A percentile compares a stretch with the other conserved stretches of the same genome.
These are phyloP conservation scores for Triglochin maritima DNA, from an alignment of 106 monocot genomes.

Conservation along the genomic window DNA sequence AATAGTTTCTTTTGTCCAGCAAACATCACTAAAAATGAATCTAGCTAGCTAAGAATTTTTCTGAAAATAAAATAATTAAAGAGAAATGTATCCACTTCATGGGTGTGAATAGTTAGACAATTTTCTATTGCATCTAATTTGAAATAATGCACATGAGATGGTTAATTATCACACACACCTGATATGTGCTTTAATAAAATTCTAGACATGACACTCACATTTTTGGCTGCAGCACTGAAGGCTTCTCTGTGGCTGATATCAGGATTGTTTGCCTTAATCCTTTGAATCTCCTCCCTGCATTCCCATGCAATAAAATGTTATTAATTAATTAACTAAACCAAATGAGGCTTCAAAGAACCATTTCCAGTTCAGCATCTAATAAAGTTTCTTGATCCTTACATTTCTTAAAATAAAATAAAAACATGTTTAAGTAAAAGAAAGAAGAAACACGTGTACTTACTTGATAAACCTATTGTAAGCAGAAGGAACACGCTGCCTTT, in stretches of 20 bases:
- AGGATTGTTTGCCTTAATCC: conserved; percentile 86
- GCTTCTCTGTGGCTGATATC: conserved; percentile 93
- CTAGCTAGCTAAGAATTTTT: too few species aligned
- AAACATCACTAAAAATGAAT: too few species aligned
- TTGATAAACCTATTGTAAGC: conserved; percentile 93
- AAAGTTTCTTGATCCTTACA: too few species aligned
- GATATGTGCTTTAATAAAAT: too few species aligned
- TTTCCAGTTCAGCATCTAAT: not conserved
- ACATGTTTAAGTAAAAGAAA: not conserved
- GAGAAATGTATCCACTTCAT: too few species aligned
- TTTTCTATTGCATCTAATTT: too few species aligned
- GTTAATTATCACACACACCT: too few species aligned
- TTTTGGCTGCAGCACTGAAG: conserved; percentile 92
- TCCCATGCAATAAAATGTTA: not conserved
- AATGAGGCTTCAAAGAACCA: not conserved
- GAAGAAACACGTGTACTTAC: conserved; percentile 22
- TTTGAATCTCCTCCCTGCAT: conserved; percentile 80
- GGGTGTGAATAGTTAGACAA: too few species aligned
- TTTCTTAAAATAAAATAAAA: not conserved
- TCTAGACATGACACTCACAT: conserved; percentile 29
- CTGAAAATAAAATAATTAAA: too few species aligned
- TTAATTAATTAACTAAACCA: not conserved
- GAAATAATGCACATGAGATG: too few species aligned
- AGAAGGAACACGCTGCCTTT: conserved; percentile 79
- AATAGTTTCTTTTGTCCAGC: too few species aligned